phyloP scores from a whole-genome alignment of 2,329 filamentous ascomycete genomes.

The Magnaporthiopsis incrustans region DNA sequence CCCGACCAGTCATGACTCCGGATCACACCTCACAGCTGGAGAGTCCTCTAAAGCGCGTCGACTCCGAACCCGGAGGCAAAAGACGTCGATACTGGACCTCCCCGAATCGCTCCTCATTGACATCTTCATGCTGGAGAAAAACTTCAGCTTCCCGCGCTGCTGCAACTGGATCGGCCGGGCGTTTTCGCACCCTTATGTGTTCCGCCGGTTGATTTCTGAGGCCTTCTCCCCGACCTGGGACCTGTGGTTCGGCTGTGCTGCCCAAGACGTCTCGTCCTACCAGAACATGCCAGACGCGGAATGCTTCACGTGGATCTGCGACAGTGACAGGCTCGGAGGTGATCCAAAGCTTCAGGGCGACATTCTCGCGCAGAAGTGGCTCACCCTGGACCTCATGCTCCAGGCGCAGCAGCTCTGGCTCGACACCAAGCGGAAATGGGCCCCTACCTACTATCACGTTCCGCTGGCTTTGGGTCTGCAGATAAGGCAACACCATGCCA shows the following conservation, averaged over 20 bases:
- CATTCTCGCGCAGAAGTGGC: slow-evolving; percentile 12
- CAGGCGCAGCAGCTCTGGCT: slow-evolving; percentile 14
- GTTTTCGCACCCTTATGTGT: slow-evolving; percentile 31
- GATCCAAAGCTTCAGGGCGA: slow-evolving; percentile 31
- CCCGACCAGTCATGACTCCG: background rate
- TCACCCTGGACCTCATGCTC: slow-evolving; percentile 11
- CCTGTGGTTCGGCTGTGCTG: slow-evolving; percentile 21
- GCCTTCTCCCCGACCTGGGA: slow-evolving; percentile 35
- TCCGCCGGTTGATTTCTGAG: slow-evolving; percentile 24
- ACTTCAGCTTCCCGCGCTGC: slow-evolving; percentile 37
- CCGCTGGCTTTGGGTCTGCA: background rate
- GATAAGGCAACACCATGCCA: background rate
- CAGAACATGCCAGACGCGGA: background rate
- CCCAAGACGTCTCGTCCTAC: slow-evolving; percentile 10
- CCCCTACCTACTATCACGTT: background rate
- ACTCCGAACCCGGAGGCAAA: slow-evolving; percentile 9
- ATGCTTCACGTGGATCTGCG: slow-evolving; percentile 6
- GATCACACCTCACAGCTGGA: background rate
- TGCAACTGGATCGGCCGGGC: slow-evolving; percentile 35
- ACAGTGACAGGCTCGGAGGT: slow-evolving; percentile 21
- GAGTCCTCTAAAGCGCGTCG: background rate
- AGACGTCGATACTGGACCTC: slow-evolving; percentile 27
- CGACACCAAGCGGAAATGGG: background rate
- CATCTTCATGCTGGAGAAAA: slow-evolving; percentile 43
- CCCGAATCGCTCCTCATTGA: slow-evolving; percentile 46